phyloP scores from a whole-genome alignment of 805 yeast genomes.

The Myxozyma monticola region DNA sequence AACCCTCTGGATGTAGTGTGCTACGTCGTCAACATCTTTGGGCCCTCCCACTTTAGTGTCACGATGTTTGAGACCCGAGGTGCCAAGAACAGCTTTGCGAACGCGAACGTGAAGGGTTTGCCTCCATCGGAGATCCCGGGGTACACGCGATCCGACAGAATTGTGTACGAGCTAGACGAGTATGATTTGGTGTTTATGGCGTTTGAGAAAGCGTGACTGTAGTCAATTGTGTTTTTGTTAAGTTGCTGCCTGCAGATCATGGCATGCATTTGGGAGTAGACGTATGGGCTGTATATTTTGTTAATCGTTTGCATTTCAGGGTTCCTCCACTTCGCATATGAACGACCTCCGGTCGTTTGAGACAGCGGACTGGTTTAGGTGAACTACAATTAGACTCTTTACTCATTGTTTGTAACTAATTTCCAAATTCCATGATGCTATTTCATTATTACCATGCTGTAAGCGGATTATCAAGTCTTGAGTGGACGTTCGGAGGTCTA shows the following conservation, averaged over 20 bases:
- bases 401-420: too few species aligned
- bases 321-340: too few species aligned
- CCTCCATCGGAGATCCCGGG: constrained; percentile 41
- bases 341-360: too few species aligned
- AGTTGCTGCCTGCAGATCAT: too few species aligned
- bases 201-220: constrained; percentile 55
- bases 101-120: constrained; percentile 17
- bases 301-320: background rate
- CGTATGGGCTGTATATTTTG: background rate
- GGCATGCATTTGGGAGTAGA: background rate
- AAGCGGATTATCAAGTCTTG: too few species aligned
- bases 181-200: constrained; percentile 72
- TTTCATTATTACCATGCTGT: too few species aligned
- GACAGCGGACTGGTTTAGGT: too few species aligned
- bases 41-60: constrained; percentile 73
- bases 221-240: too few species aligned
- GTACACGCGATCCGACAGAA: constrained; percentile 65
- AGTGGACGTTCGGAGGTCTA: too few species aligned
- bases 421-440: too few species aligned
- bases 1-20: constrained; percentile 50
- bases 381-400: too few species aligned
- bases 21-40: constrained; percentile 62
- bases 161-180: constrained; percentile 70
- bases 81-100: constrained; percentile 9
- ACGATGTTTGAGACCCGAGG: constrained; percentile 50